phyloP scores from a whole-genome alignment of 257 asterid genomes.

The Plantago ovata region DNA sequence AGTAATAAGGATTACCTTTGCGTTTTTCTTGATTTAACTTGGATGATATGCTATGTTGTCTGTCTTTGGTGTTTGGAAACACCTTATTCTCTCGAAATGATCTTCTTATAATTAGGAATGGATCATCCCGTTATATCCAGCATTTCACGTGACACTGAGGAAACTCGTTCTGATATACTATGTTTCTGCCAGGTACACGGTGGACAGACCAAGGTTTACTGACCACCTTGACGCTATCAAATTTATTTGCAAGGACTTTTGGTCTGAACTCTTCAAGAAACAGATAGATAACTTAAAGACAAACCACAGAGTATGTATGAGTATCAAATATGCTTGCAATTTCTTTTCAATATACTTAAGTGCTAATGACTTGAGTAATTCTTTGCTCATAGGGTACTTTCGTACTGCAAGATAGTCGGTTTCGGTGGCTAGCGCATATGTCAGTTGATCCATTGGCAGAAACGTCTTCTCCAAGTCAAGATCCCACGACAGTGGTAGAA shows the following conservation, averaged over 20 bases:
- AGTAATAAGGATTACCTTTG: too few species aligned
- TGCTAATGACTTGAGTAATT: too few species aligned
- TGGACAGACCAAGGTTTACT: conserved; percentile 91
- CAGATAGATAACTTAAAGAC: conserved; percentile 98
- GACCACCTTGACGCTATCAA: conserved; percentile 96
- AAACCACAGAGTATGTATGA: conserved; percentile 75
- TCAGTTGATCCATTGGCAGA: conserved; percentile 74
- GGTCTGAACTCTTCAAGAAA: conserved; percentile 98
- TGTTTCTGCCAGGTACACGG: conserved; percentile 60
- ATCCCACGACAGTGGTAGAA: conserved; percentile 89
- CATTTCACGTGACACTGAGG: background rate
- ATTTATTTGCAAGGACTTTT: conserved; percentile 96
- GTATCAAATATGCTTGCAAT: background rate
- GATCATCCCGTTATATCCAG: too few species aligned
- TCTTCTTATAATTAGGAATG: too few species aligned
- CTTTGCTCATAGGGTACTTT: conserved; percentile 67
- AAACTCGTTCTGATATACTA: conserved; percentile 1
- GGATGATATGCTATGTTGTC: too few species aligned
- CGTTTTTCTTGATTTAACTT: too few species aligned
- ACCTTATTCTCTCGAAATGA: too few species aligned
- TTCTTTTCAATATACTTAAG: conserved; percentile 1
- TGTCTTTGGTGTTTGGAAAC: too few species aligned
- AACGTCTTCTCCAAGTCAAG: conserved; percentile 76
- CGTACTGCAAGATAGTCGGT: conserved; percentile 89
- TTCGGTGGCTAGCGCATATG: conserved; percentile 86